A percentile compares a stretch with the other conserved stretches of the same genome.
phyloP scores from a whole-genome alignment of 2,329 filamentous ascomycete species.

The Fusarium sp. region DNA sequence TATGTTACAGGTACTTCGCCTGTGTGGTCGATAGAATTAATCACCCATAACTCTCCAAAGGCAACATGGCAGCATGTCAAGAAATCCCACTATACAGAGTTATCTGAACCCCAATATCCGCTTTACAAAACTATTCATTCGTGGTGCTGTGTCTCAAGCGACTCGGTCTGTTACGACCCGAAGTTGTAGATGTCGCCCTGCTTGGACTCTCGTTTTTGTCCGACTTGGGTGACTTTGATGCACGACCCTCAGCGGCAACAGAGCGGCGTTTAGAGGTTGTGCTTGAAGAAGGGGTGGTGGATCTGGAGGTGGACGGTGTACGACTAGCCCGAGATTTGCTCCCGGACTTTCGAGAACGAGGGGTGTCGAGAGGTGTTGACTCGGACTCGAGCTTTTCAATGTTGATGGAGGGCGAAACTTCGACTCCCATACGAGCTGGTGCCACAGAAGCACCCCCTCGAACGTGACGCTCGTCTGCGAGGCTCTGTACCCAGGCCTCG shows the following conservation, averaged over 20 bases:
- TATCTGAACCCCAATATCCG: background rate
- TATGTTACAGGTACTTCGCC: background rate
- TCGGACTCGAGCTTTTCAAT: constrained; percentile 15
- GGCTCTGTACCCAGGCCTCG: constrained; percentile 59
- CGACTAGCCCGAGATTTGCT: constrained; percentile 7
- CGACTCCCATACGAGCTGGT: constrained; percentile 11
- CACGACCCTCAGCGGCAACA: constrained; percentile 19
- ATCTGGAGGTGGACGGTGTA: background rate
- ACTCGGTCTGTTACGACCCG: constrained; percentile 15
- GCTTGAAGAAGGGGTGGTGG: background rate
- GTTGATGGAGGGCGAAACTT: constrained; percentile 11
- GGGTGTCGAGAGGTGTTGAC: constrained; percentile 1
- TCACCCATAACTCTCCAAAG: background rate
- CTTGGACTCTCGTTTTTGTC: background rate
- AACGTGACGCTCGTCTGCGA: constrained; percentile 27
- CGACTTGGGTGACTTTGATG: constrained; percentile 13
- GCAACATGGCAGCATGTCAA: background rate
- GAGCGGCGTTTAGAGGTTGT: constrained; percentile 6
- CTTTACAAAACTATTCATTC: constrained; percentile 1
- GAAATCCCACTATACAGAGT: background rate
- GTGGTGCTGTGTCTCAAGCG: constrained; percentile 16
- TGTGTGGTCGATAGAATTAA: background rate
- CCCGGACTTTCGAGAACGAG: constrained; percentile 3
- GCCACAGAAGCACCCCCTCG: background rate
- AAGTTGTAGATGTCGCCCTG: background rate